Percentiles rank a stretch among this genome's conserved stretches.
phyloP scores from a whole-genome alignment of 805 yeast species.

The Saturnispora halmiae region DNA sequence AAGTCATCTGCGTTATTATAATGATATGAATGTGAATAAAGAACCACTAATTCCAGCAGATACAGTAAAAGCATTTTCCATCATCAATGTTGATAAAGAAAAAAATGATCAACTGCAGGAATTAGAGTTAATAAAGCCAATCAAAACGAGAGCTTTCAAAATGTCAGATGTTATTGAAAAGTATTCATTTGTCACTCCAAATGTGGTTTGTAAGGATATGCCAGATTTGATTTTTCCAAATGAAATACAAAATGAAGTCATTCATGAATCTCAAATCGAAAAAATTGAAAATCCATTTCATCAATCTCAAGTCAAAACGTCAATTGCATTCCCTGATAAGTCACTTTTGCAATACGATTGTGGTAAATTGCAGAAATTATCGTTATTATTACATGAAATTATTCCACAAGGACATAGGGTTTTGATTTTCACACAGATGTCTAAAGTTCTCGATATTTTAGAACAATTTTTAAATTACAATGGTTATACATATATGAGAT shows the following conservation, averaged over 20 bases:
- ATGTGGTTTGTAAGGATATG: conserved; percentile 70
- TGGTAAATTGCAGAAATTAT: conserved; percentile 87
- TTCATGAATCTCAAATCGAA: conserved; percentile 23
- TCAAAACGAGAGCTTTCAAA: conserved; percentile 30
- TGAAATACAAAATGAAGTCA: conserved; percentile 24
- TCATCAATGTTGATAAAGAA: conserved; percentile 28
- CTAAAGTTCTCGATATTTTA: conserved; percentile 84
- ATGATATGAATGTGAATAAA: conserved; percentile 53
- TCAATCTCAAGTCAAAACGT: conserved; percentile 71
- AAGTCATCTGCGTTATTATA: conserved; percentile 52
- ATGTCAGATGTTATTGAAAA: conserved; percentile 53
- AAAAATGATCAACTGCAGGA: conserved; percentile 28
- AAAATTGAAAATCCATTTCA: conserved; percentile 50
- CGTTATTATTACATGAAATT: conserved; percentile 63
- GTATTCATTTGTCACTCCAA: conserved; percentile 82
- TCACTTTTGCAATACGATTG: conserved; percentile 88
- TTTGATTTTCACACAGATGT: conserved; percentile 95
- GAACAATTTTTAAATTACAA: conserved; percentile 91
- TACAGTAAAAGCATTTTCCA: conserved; percentile 28
- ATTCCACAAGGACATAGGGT: conserved; percentile 89
- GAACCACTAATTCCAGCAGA: conserved; percentile 64
- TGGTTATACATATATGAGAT: conserved; percentile 88
- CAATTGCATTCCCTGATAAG: conserved; percentile 95
- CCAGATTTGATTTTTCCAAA: conserved; percentile 41
- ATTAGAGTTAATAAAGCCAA: conserved; percentile 33